Conservation (phyloP, 1,284 basidiomycete species). For the Trichosporon asahii region DNA sequence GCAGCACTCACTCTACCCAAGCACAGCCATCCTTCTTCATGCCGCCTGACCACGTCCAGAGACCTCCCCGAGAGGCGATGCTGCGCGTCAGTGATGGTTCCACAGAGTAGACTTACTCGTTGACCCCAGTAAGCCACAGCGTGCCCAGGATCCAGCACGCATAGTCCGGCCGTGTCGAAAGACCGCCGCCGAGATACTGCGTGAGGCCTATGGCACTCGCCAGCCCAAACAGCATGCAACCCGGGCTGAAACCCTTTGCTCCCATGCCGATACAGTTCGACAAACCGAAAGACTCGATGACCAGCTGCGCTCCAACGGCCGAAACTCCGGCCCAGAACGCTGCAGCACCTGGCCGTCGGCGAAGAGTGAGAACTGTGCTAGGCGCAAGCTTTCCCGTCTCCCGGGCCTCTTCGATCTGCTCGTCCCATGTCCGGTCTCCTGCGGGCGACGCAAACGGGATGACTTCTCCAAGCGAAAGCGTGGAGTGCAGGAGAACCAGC, state of each 20-base stretch:
- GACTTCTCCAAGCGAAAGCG: not conserved
- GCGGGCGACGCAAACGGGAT: slow-evolving; percentile 12
- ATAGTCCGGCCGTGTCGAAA: not conserved
- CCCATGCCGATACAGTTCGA: not conserved
- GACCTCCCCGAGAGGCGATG: not conserved
- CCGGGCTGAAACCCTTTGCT: not conserved
- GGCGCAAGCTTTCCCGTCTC: not conserved
- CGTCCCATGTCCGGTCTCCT: slow-evolving; percentile 1
- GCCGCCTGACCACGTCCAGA: not conserved
- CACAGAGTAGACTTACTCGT: slow-evolving; percentile 35
- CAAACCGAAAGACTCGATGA: not conserved
- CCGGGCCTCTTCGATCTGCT: slow-evolving; percentile 6
- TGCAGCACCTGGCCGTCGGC: slow-evolving; percentile 21
- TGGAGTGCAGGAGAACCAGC: slow-evolving; percentile 2
- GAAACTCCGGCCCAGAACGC: not conserved
- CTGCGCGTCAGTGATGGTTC: slow-evolving; percentile 3
- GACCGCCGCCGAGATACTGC: not conserved
- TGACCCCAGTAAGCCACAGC: slow-evolving; percentile 34
- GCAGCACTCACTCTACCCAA: slow-evolving; percentile 4
- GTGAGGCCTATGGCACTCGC: not conserved
- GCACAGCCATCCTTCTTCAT: not conserved
- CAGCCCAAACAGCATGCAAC: not conserved
- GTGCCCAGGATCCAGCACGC: slow-evolving; percentile 21
- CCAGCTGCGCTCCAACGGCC: not conserved
- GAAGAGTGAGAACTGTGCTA: slow-evolving; percentile 27